A percentile compares a stretch with the other conserved stretches of the same genome.
These are phyloP conservation scores for Kalaharituber pfeilii DNA, from an alignment of 2,329 filamentous ascomycete species.

Conservation along the genomic window DNA sequence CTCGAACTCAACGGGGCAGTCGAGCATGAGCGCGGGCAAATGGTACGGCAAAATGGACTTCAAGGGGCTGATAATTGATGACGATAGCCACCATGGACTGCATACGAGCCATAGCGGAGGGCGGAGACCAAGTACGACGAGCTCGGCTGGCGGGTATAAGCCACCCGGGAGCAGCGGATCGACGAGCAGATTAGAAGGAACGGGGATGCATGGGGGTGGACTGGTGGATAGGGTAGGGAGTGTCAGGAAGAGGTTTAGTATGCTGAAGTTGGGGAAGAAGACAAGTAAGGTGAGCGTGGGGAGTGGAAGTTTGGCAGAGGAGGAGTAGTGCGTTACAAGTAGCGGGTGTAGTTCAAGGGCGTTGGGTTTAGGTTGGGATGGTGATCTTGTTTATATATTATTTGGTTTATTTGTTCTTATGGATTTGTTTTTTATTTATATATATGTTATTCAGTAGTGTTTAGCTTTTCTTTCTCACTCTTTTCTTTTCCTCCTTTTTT, in stretches of 20 bases:
- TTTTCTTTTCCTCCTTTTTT: constrained; percentile 18
- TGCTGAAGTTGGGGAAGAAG: constrained; percentile 49
- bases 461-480: constrained; percentile 12
- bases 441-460: constrained; percentile 6
- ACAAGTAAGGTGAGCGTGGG: constrained; percentile 24
- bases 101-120: not conserved
- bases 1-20: not conserved
- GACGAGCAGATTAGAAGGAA: constrained; percentile 7
- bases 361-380: not conserved
- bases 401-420: not conserved
- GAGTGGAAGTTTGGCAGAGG: constrained; percentile 9
- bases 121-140: not conserved
- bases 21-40: not conserved
- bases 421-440: constrained; percentile 3
- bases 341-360: not conserved
- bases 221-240: constrained; percentile 37
- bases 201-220: constrained; percentile 12
- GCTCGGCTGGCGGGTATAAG: constrained; percentile 10
- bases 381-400: not conserved
- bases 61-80: not conserved
- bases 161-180: constrained; percentile 13
- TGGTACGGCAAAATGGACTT: not conserved
- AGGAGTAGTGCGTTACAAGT: not conserved
- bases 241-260: constrained; percentile 60
- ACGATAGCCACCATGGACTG: not conserved